A percentile compares a stretch with the other conserved stretches of the same genome.
Evolutionary conservation across 331 rosid species (phyloP).

Genomic region (Arachis monticola): DNA sequence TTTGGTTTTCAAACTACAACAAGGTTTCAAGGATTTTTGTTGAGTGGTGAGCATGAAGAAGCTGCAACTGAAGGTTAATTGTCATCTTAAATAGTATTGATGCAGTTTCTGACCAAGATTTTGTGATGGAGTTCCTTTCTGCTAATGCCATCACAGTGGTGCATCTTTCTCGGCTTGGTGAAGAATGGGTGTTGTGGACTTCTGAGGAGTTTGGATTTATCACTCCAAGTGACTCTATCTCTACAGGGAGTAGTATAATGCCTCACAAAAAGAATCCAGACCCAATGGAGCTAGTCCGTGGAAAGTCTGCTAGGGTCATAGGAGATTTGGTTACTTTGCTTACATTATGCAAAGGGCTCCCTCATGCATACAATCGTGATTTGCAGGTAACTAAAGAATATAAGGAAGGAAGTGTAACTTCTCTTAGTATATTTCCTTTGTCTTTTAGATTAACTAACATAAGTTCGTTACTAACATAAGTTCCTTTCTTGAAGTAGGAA

Average conservation of each 20-base stretch:
- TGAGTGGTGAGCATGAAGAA: conserved; percentile 27
- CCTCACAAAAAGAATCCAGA: conserved; percentile 99
- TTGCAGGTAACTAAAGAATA: conserved; percentile 67
- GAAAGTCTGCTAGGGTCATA: conserved; percentile 90
- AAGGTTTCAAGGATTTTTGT: conserved; percentile 33
- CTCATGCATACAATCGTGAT: conserved; percentile 97
- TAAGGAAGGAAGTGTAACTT: conserved; percentile 11
- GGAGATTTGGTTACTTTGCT: conserved; percentile 91
- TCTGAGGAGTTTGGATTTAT: conserved; percentile 96
- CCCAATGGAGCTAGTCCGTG: conserved; percentile 99
- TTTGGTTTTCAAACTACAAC: conserved; percentile 10
- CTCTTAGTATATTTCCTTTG: neutral
- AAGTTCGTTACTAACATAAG: neutral
- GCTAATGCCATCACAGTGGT: conserved; percentile 87
- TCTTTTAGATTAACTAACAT: neutral
- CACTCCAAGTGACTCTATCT: conserved; percentile 90
- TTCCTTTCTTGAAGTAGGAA: neutral
- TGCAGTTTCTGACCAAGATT: conserved; percentile 98
- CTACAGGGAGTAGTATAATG: conserved; percentile 98
- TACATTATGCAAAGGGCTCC: conserved; percentile 95
- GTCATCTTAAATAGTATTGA: conserved; percentile 66
- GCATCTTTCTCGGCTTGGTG: conserved; percentile 98
- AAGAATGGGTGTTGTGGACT: conserved; percentile 99
- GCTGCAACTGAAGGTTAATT: conserved; percentile 29
- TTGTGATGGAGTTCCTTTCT: conserved; percentile 85